Percentiles rank a stretch among this genome's conserved stretches.
Conservation (phyloP, 306 rosid species). For the Cotoneaster glaucophyllus region DNA sequence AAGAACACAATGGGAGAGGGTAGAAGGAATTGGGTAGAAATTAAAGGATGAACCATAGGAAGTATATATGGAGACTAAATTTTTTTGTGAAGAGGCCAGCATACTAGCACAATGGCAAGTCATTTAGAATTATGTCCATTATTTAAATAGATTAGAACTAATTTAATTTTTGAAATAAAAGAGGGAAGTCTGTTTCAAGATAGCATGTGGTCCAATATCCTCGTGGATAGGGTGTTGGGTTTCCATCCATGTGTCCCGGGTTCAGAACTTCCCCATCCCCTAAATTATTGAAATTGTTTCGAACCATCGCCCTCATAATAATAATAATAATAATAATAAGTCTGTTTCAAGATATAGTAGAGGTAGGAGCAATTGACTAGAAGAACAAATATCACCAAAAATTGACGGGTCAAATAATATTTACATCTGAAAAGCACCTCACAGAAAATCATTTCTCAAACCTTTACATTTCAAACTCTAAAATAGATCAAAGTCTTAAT, state of each 20-base stretch:
- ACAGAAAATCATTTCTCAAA: neutral
- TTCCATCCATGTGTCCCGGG: no score
- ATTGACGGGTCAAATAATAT: neutral
- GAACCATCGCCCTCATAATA: no score
- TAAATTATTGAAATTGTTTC: no score
- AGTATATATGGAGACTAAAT: no score
- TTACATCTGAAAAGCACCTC: neutral
- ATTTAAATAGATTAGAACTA: neutral
- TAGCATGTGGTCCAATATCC: neutral
- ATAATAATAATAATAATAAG: no score
- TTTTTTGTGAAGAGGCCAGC: neutral
- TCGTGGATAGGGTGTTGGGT: no score
- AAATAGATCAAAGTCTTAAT: neutral
- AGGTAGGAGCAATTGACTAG: neutral
- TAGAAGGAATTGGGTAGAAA: no score
- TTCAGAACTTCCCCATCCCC: no score
- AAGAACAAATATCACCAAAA: neutral
- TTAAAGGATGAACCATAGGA: no score
- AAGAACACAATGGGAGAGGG: no score
- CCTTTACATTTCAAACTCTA: neutral
- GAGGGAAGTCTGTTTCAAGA: neutral
- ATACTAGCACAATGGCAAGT: neutral
- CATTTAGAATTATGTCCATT: neutral
- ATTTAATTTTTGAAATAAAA: neutral
- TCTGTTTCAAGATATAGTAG: neutral